Base-by-base conservation (phyloP, 768 basidiomycete genomes). In the Rhizopogon vulgaris region DNA sequence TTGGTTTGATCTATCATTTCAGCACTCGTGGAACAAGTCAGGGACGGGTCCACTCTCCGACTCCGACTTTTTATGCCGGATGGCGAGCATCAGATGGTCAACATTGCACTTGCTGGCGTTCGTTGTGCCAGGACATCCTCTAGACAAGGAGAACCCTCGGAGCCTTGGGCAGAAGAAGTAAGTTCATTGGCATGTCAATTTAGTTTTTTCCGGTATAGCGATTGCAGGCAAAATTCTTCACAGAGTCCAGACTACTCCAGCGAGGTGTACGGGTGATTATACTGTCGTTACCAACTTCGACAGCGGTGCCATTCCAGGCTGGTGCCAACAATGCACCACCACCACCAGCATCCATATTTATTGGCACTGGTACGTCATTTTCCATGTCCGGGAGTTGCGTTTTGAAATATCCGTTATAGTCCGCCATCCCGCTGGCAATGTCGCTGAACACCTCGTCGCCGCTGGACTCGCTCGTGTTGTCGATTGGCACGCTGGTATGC, bases 401-500 rank as follows among this genome's bases (percentile, higher is more conserved):
- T 32, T 18, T 1, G 37, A 39, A 8, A 53, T 39, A 53, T 39
- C 48, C 37, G 43, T 42, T 28, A 2, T 41, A 90, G 87, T 91
- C 11, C 71, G 90, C 38, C 95, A 98, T 65, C 94, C 95, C 8
- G 90, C 85, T 15, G 95, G 95, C 30, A 96, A 96, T 69, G 86
- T 99, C 24, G 94, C 93, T 11, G 91, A 95, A 59, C 84, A 88
- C 67, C 76, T 99, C 37, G 83, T 92, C 27, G 80, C 78, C 4
- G 80, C 82, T 41, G 94, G 95, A 27, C 75, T 97, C 2, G 95
- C 94, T 15, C 86, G 91, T 52, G 79, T 97, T 46, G 86, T 98
- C 53, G 94, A 95, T 64, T 97, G 94, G 94, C 95, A 99, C 66
- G 94, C 95, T 14, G 94, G 94, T 18, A 87, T 98, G 79, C 81